phyloP scores from a whole-genome alignment of 805 yeast genomes.

The Candida ulmi region DNA sequence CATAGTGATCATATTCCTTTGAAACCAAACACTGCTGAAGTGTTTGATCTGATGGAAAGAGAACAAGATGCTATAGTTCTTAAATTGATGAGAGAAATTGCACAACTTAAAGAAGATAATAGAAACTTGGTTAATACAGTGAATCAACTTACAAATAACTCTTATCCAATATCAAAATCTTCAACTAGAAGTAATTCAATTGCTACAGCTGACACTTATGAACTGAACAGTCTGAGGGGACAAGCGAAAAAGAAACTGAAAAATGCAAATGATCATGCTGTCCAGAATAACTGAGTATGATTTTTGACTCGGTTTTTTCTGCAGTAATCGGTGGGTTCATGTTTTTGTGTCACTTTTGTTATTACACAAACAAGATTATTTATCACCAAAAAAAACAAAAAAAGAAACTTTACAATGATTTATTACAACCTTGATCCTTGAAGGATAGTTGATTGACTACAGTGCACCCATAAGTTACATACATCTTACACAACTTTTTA shows the following conservation, averaged over 20 bases:
- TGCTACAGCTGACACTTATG: neutral
- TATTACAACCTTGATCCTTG: no score
- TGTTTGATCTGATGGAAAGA: conserved; percentile 58
- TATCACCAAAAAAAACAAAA: neutral
- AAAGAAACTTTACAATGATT: neutral
- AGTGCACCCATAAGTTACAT: no score
- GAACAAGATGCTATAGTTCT: conserved; percentile 75
- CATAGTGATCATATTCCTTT: conserved; percentile 14
- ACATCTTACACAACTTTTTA: no score
- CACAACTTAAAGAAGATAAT: conserved; percentile 47
- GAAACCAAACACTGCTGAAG: conserved; percentile 37
- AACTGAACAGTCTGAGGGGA: neutral
- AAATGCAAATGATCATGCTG: no score
- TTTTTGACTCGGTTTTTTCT: no score
- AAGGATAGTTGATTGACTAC: no score
- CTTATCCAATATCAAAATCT: neutral
- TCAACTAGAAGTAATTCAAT: neutral
- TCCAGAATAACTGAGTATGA: no score
- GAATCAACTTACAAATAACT: conserved; percentile 10
- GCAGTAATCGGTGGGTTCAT: no score
- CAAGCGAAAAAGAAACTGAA: no score
- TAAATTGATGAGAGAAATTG: conserved; percentile 59
- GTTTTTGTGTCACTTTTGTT: neutral
- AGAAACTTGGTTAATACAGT: conserved; percentile 26
- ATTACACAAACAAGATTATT: neutral